Base-by-base conservation (phyloP, 495 filamentous ascomycete genomes). In the Trichoderma asperelloides region DNA sequence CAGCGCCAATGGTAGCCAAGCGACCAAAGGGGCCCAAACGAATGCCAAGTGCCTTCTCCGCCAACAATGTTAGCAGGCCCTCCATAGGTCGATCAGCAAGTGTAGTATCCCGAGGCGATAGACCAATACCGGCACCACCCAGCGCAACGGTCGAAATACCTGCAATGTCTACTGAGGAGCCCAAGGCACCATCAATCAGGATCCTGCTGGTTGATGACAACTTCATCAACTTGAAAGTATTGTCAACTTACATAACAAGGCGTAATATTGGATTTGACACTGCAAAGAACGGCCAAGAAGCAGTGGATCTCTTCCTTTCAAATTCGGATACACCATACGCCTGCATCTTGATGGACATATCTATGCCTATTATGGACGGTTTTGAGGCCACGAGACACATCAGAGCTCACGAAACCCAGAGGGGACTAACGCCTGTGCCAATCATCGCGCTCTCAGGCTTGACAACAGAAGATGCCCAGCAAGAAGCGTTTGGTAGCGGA, bases 181-280 rank as follows among this genome's bases (percentile, higher is more conserved):
- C 47, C 9, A n/a, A 25, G 47, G 16, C 47, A 51, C 47, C 47
- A n/a, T 18, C 18, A 8, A n/a, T 51, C 18, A 51, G 6, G 3
- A 78, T 91, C 6, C 81, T 91, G 0, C 81, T 91, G 0, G 89
- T 91, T 0, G 89, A 92, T 67, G 89, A 92, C 70, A 92, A 92
- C 72, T 78, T 81, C 3, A 91, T 92, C 70, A 92, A 92, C 69
- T 82, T 91, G 41, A 87, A 85, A n/a, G 77, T 91, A 0, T 82
- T 91, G 60, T 76, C 84, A 47, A 86, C 86, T 0, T 87, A 87
- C 68, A 82, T 90, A 79, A 73, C 67, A 27, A 81, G 80, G 70
- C 70, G 81, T 16, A 77, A 79, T 27, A 70, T 80, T 16, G 70
- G 75, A 13, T 81, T 77, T 64, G 73, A 67, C 0, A 77, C 77